Evolutionary conservation across 805 yeast species (phyloP).

Genomic region (Metschnikowia corniflorae): DNA sequence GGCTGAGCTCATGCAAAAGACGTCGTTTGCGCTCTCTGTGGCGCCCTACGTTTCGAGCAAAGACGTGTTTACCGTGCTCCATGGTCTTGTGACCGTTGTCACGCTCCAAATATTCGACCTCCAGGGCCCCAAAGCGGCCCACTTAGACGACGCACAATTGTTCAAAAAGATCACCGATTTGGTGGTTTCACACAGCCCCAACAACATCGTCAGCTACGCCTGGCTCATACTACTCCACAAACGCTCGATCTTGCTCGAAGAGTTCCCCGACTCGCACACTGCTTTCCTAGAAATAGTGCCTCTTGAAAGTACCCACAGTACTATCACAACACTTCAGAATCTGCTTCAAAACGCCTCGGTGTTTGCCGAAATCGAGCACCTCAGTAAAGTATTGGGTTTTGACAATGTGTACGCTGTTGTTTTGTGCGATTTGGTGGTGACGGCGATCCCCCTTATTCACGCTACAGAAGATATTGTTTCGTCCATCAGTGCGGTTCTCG

Average conservation of each 20-base stretch:
- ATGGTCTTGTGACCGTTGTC: constrained; percentile 46
- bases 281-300: constrained; percentile 21
- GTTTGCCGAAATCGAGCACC: constrained; percentile 39
- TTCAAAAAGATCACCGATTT: constrained; percentile 40
- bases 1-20: constrained; percentile 49
- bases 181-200: constrained; percentile 30
- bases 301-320: constrained; percentile 1
- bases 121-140: constrained; percentile 35
- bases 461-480: constrained; percentile 44
- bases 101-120: constrained; percentile 56
- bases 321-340: constrained; percentile 5
- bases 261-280: constrained; percentile 22
- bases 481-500: constrained; percentile 41
- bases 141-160: constrained; percentile 26
- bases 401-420: constrained; percentile 52
- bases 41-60: constrained; percentile 25
- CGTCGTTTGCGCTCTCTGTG: constrained; percentile 24
- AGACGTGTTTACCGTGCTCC: constrained; percentile 33
- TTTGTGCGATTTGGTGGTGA: constrained; percentile 40
- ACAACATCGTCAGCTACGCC: constrained; percentile 53
- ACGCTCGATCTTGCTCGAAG: constrained; percentile 45
- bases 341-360: constrained; percentile 28
- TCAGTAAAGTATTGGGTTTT: constrained; percentile 42
- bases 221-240: constrained; percentile 65
- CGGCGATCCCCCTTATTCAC: constrained; percentile 48